These are phyloP conservation scores for Vavraia culicis DNA, from an alignment of 371 early-diverging fungal species.

Conservation along the genomic window DNA sequence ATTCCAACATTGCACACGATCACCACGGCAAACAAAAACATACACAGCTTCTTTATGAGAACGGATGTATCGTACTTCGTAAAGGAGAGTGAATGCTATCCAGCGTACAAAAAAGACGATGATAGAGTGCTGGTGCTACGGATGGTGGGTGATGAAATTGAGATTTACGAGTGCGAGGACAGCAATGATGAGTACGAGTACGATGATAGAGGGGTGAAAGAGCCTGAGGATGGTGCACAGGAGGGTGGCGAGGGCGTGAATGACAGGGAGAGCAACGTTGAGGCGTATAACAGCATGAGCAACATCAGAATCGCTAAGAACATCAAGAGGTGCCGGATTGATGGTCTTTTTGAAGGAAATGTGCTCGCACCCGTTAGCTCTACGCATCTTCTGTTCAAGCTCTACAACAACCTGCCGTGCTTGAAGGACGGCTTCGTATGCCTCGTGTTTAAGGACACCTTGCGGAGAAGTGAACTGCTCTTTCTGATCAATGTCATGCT, in stretches of 20 bases:
- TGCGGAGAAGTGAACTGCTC: constrained; percentile 32
- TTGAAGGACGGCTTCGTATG: constrained; percentile 22
- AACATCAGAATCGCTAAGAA: too few relatives aligned
- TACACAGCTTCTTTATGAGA: constrained; percentile 40
- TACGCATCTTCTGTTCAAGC: too few relatives aligned
- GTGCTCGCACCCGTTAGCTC: too few relatives aligned
- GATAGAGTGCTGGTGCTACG: constrained; percentile 16
- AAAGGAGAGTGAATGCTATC: constrained; percentile 17
- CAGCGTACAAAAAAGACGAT: constrained; percentile 21
- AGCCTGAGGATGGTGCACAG: not conserved
- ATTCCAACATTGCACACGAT: constrained; percentile 13
- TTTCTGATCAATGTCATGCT: constrained; percentile 34
- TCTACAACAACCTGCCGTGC: too few relatives aligned
- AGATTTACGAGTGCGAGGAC: constrained; percentile 21
- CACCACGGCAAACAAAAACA: constrained; percentile 41
- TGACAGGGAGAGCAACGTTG: too few relatives aligned
- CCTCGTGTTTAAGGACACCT: constrained; percentile 30
- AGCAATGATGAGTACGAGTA: constrained; percentile 2
- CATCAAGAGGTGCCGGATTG: too few relatives aligned
- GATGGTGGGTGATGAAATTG: constrained; percentile 8
- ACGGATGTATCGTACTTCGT: constrained; percentile 38
- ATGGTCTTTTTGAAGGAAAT: too few relatives aligned
- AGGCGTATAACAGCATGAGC: too few relatives aligned
- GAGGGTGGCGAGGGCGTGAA: not conserved
- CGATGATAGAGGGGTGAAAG: too few relatives aligned